Evolutionary conservation across 352 stramenopile genomes (phyloP).

Genomic region (Phytophthora rubi): DNA sequence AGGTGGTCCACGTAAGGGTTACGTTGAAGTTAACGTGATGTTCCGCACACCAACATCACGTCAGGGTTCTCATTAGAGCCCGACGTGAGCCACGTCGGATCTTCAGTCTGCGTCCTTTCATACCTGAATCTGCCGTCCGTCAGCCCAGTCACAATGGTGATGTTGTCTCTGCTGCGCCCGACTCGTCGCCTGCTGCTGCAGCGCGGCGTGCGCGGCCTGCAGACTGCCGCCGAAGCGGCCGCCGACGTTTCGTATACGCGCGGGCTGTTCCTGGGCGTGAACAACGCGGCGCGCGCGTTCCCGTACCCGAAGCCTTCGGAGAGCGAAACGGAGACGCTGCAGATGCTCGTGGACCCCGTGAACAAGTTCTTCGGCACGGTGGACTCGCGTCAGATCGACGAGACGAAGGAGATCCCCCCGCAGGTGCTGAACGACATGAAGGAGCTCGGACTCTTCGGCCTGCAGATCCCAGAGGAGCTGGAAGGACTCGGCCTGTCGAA

Average conservation of each 20-base stretch:
- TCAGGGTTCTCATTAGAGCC: slow-evolving; percentile 3
- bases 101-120: slow-evolving; percentile 23
- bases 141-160: slow-evolving; percentile 20
- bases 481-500: slow-evolving; percentile 84
- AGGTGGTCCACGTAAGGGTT: no score
- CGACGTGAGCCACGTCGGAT: slow-evolving; percentile 17
- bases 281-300: slow-evolving; percentile 79
- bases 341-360: slow-evolving; percentile 87
- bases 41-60: slow-evolving; percentile 1
- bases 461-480: slow-evolving; percentile 86
- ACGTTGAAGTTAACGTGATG: no score
- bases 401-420: slow-evolving; percentile 80
- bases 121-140: slow-evolving; percentile 10
- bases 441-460: slow-evolving; percentile 85
- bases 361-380: slow-evolving; percentile 80
- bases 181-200: slow-evolving; percentile 27
- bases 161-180: slow-evolving; percentile 53
- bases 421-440: slow-evolving; percentile 80
- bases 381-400: slow-evolving; percentile 77
- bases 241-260: slow-evolving; percentile 81
- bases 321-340: slow-evolving; percentile 80
- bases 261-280: slow-evolving; percentile 83
- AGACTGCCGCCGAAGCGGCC: slow-evolving; percentile 74
- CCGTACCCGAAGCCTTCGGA: slow-evolving; percentile 79
- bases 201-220: slow-evolving; percentile 46